Base-by-base conservation (phyloP, 768 basidiomycete genomes). In the Suillus fuscotomentosus region DNA sequence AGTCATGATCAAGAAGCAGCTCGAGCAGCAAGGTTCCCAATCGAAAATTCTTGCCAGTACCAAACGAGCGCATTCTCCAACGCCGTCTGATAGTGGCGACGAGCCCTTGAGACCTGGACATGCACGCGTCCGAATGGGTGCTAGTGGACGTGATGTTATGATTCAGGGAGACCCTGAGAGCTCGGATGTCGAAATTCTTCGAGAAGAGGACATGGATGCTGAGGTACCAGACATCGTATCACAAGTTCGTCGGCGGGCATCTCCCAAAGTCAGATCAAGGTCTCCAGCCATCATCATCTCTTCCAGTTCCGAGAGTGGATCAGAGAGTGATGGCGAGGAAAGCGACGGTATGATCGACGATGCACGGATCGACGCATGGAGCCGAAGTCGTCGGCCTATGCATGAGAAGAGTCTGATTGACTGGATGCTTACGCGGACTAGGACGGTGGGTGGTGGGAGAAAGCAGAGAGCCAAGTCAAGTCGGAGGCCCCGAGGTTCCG, bases 131-230 rank as follows among this genome's bases (percentile, higher is more conserved):
- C 79, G 82, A 53, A 76, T 72, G 51, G 70, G 77, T 36, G 64
- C 66, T 24, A 72, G 73, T 34, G 72, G 77, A 8, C 75, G 67
- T 60, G 72, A 77, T 60, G 64, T 73, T 39, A 81, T 83, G 7
- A 80, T 90, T 60, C 83, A 77, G 66, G 89, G 88, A 8, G 90
- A 90, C 67, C 73, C 86, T 1, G 88, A 90, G 70, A 89, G 87
- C 73, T 83, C 83, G 27, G 83, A 84, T 41, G 70, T 76, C 34
- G 76, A 75, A 31, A 62, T 1, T 34, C 62, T 50, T 31, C 45
- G 48, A 17, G 42, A 59, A n/a, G 39, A 20, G 5, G 68, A 61
- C 15, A 38, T 56, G n/a, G 66, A 68, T 41, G 59, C 43, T 48
- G 17, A 45, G 41, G 15, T 14, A 47, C 42, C 7, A 43, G 65